phyloP scores from a whole-genome alignment of 345 rosid genomes.

The Microthlaspi erraticum region DNA sequence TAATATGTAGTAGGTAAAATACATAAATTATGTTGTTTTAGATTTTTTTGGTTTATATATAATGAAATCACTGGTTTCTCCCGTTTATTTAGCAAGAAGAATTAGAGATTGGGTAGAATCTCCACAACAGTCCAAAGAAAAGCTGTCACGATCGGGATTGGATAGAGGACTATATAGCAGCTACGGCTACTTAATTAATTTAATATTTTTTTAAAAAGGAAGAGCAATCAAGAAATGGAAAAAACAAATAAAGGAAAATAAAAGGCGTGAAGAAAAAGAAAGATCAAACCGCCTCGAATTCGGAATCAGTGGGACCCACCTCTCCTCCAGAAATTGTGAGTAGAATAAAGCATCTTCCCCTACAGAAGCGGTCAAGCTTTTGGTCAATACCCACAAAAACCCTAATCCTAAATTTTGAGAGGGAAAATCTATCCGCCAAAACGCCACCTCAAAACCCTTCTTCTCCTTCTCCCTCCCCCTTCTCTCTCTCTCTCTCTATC shows the following conservation, averaged over 20 bases:
- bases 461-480: neutral
- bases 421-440: slow-evolving; percentile 46
- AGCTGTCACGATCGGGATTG: neutral
- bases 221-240: neutral
- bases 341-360: slow-evolving; percentile 23
- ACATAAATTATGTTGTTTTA: neutral
- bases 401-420: slow-evolving; percentile 39
- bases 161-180: slow-evolving; percentile 10
- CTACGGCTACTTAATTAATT: slow-evolving; percentile 5
- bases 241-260: neutral
- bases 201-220: slow-evolving; percentile 4
- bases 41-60: neutral
- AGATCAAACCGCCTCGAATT: slow-evolving; percentile 38
- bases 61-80: neutral
- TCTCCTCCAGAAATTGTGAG: neutral
- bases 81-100: too few species aligned
- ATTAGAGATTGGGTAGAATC: neutral
- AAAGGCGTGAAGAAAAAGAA: slow-evolving; percentile 36
- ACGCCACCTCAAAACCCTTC: slow-evolving; percentile 3
- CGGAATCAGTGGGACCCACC: slow-evolving; percentile 28
- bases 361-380: slow-evolving; percentile 36
- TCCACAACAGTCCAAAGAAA: neutral
- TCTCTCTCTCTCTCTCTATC: neutral
- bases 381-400: slow-evolving; percentile 42
- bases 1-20: neutral